Conservation (phyloP, 441 rosid genomes). For the Erodium moschatum region DNA sequence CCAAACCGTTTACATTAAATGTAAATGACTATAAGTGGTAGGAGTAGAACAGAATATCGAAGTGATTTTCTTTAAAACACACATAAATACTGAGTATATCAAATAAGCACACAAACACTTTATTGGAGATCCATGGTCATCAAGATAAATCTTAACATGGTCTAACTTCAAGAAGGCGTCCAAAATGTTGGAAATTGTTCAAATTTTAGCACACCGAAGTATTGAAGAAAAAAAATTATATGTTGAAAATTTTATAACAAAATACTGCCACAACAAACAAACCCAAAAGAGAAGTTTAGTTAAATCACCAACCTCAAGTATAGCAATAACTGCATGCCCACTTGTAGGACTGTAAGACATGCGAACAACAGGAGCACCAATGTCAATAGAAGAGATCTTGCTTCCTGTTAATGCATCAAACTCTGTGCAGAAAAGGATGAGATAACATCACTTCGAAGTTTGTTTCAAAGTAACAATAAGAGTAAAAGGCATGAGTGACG, state of each 20-base stretch:
- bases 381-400: constrained; percentile 68
- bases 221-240: background rate
- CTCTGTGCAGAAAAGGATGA: constrained; percentile 34
- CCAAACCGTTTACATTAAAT: background rate
- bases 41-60: background rate
- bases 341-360: constrained; percentile 82
- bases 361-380: constrained; percentile 75
- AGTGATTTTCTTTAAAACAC: too few relatives aligned
- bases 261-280: background rate
- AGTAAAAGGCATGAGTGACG: background rate
- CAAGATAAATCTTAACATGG: background rate
- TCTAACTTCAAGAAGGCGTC: background rate
- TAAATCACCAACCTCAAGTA: constrained; percentile 53
- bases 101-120: background rate
- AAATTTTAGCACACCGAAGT: background rate
- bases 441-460: too few relatives aligned
- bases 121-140: background rate
- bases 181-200: background rate
- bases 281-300: background rate
- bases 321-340: constrained; percentile 72
- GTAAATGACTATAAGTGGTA: background rate
- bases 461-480: too few relatives aligned
- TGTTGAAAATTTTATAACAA: background rate
- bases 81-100: too few relatives aligned
- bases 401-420: constrained; percentile 90